Evolutionary conservation across 176 grass and related monocot genomes (phyloP).

Genomic region (Triticum urartu): DNA sequence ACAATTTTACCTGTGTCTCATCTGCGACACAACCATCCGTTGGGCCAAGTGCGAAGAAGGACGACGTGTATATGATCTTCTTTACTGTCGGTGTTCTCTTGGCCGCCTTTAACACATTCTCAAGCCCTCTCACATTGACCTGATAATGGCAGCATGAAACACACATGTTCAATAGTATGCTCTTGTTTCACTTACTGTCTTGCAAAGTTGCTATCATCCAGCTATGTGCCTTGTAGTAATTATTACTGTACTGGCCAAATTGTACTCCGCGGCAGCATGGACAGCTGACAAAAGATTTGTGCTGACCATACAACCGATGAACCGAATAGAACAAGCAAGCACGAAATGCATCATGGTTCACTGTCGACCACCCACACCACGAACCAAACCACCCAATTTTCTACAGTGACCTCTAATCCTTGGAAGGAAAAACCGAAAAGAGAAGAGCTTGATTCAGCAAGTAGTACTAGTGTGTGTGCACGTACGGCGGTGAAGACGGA

Average conservation of each 20-base stretch:
- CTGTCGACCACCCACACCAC: background rate
- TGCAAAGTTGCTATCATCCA: background rate
- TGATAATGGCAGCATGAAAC: constrained; percentile 11
- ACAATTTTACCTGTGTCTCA: constrained; percentile 68
- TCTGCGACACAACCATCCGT: constrained; percentile 79
- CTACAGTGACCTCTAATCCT: background rate
- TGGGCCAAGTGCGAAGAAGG: constrained; percentile 77
- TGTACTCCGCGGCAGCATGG: too few relatives aligned
- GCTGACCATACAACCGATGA: background rate
- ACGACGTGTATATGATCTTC: constrained; percentile 87
- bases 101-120: constrained; percentile 73
- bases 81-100: constrained; percentile 59
- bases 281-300: background rate
- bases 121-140: constrained; percentile 88
- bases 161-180: background rate
- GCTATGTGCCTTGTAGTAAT: background rate
- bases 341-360: background rate
- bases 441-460: too few relatives aligned
- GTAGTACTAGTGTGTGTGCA: background rate
- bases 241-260: too few relatives aligned
- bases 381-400: background rate
- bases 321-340: too few relatives aligned
- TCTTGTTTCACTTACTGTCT: background rate
- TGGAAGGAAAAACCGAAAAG: background rate
- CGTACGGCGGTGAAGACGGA: constrained; percentile 60